phyloP scores from a whole-genome alignment of 116 monocot species.

The Cymodocea nodosa region DNA sequence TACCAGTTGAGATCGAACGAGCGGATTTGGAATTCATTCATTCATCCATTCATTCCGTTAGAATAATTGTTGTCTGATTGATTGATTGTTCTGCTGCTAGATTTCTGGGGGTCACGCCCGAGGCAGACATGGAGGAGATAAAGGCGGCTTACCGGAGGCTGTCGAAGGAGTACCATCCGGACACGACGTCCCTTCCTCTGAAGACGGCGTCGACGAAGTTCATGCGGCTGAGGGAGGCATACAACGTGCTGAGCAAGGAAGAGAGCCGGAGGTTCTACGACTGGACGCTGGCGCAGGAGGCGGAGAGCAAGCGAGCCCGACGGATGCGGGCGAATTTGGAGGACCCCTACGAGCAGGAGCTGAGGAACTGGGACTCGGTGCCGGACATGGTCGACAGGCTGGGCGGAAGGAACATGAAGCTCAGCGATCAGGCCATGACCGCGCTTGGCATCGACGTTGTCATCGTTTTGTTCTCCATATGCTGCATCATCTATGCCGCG shows the following conservation, averaged over 20 bases:
- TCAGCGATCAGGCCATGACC: conserved; percentile 71
- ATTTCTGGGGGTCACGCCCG: conserved; percentile 46
- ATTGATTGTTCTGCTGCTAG: conserved; percentile 8
- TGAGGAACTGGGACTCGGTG: conserved; percentile 33
- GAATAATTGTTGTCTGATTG: no score
- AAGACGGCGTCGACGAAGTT: conserved; percentile 69
- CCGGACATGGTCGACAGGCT: conserved; percentile 84
- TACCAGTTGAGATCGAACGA: no score
- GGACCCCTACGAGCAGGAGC: conserved; percentile 60
- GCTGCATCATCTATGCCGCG: conserved; percentile 33
- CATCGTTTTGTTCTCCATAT: conserved; percentile 54
- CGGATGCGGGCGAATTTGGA: conserved; percentile 51
- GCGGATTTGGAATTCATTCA: no score
- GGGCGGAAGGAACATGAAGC: conserved; percentile 70
- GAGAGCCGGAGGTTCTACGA: conserved; percentile 66
- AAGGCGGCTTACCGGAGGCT: conserved; percentile 69
- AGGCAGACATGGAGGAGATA: conserved; percentile 73
- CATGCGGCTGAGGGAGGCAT: conserved; percentile 75
- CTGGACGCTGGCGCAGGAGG: conserved; percentile 87
- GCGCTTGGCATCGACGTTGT: conserved; percentile 60
- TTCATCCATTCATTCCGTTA: no score
- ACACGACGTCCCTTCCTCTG: conserved; percentile 72
- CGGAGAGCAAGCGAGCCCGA: conserved; percentile 38
- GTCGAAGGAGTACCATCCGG: conserved; percentile 89
- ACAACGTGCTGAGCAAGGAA: conserved; percentile 71